phyloP scores from a whole-genome alignment of 2,329 filamentous ascomycete species.

The Nothophaeocryptopus gaeumannii region DNA sequence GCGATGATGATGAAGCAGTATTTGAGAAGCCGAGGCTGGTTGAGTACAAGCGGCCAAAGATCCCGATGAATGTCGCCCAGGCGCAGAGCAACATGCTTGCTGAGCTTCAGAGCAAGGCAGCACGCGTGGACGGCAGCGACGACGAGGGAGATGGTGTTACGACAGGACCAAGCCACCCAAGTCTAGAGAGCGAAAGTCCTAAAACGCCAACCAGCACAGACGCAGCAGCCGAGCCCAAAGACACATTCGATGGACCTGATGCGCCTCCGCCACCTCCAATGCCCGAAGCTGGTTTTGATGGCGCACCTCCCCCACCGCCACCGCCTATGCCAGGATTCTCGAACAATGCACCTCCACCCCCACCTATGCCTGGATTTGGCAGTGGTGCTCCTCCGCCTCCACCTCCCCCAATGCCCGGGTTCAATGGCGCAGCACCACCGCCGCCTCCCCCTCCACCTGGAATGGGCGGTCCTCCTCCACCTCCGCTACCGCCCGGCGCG shows the following conservation, averaged over 20 bases:
- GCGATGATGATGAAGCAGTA: conserved; percentile 60
- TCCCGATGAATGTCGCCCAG: conserved; percentile 58
- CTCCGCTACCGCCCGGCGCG: conserved; percentile 64
- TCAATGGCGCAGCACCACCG: conserved; percentile 39
- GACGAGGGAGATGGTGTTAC: conserved; percentile 69
- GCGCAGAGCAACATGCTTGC: conserved; percentile 56
- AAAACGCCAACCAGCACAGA: conserved; percentile 60
- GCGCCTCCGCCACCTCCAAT: conserved; percentile 45
- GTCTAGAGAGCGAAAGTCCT: conserved; percentile 68
- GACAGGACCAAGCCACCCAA: conserved; percentile 72
- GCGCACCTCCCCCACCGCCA: conserved; percentile 42
- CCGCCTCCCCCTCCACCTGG: conserved; percentile 51
- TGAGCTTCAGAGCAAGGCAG: conserved; percentile 75
- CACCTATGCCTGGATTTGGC: conserved; percentile 48
- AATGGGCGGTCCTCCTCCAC: conserved; percentile 55
- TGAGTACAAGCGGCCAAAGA: conserved; percentile 70
- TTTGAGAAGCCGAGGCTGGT: conserved; percentile 78
- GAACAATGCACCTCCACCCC: conserved; percentile 36
- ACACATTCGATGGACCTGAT: conserved; percentile 39
- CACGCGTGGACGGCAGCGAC: conserved; percentile 69
- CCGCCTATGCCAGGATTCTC: conserved; percentile 47
- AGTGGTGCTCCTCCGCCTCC: conserved; percentile 43
- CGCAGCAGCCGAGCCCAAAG: conserved; percentile 41
- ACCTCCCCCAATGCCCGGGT: conserved; percentile 42
- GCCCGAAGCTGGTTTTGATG: conserved; percentile 38